Percentiles rank a stretch among this genome's conserved stretches.
phyloP scores from a whole-genome alignment of 805 yeast species.

The Deakozyma indianensis region DNA sequence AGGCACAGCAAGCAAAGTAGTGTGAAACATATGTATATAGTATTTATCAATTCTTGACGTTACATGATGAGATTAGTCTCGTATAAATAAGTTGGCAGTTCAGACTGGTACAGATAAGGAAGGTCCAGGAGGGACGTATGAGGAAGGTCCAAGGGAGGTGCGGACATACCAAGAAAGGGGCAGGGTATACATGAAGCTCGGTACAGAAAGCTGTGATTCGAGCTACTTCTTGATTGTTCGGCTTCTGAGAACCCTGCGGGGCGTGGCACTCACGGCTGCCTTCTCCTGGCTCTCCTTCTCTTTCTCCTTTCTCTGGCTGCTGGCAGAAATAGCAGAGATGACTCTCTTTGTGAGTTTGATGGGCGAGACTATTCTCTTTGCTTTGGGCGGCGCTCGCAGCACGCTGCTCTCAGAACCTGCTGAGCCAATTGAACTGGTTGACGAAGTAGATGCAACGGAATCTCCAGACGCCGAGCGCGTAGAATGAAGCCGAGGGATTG shows the following conservation, averaged over 20 bases:
- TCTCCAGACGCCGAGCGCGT: neutral
- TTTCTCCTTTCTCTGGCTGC: neutral
- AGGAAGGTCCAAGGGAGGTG: too few relatives aligned
- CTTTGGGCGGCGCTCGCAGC: too few relatives aligned
- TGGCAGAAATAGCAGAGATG: neutral
- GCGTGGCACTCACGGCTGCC: neutral
- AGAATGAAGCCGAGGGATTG: too few relatives aligned
- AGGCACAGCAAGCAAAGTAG: neutral
- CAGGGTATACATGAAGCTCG: too few relatives aligned
- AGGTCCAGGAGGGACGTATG: too few relatives aligned
- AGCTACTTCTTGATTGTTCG: neutral
- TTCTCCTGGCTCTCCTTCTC: neutral
- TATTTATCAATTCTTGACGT: neutral
- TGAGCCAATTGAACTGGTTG: neutral
- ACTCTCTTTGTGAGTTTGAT: neutral
- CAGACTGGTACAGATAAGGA: too few relatives aligned
- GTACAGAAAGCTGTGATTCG: too few relatives aligned
- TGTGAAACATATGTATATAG: conserved; percentile 1
- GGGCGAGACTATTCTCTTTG: neutral
- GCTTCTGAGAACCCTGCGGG: neutral
- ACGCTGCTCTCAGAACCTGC: too few relatives aligned
- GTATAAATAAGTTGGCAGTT: too few relatives aligned
- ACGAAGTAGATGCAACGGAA: neutral
- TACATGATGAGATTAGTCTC: neutral
- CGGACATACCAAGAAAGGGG: too few relatives aligned